Evolutionary conservation across 2,329 filamentous ascomycete species (phyloP).

Genomic region (Kalmusia sp.): DNA sequence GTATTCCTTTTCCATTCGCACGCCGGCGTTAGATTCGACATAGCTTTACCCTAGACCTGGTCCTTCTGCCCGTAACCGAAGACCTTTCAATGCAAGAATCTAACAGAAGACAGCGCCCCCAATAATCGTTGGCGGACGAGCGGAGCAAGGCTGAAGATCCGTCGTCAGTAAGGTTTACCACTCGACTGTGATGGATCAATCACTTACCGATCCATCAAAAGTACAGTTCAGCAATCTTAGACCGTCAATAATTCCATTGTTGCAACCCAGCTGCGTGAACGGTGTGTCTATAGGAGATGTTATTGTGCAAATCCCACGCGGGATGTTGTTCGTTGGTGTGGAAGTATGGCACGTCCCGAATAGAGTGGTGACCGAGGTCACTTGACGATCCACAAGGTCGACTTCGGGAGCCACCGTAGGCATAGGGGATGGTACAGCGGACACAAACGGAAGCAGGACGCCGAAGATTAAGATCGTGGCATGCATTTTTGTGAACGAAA

Average conservation of each 20-base stretch:
- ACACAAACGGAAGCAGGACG: neutral
- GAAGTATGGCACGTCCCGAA: constrained; percentile 8
- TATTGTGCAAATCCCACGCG: constrained; percentile 2
- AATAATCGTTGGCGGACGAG: neutral
- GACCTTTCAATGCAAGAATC: neutral
- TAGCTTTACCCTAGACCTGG: too few species aligned
- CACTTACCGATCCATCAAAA: constrained; percentile 6
- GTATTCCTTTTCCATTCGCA: neutral
- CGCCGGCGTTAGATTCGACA: neutral
- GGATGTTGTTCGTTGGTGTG: constrained; percentile 4
- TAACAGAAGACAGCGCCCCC: constrained; percentile 1
- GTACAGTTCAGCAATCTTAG: constrained; percentile 1
- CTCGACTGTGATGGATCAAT: neutral
- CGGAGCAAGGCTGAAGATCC: neutral
- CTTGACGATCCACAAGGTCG: constrained; percentile 2
- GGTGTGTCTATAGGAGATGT: neutral
- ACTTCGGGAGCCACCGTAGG: neutral
- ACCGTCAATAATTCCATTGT: constrained; percentile 2
- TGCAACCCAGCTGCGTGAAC: neutral
- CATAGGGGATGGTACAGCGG: neutral
- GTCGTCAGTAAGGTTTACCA: neutral
- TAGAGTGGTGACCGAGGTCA: neutral
- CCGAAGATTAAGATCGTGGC: neutral
- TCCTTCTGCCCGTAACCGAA: too few species aligned
- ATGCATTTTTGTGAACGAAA: too few species aligned